phyloP scores from a whole-genome alignment of 805 yeast genomes.

The Kodamaea restingae region DNA sequence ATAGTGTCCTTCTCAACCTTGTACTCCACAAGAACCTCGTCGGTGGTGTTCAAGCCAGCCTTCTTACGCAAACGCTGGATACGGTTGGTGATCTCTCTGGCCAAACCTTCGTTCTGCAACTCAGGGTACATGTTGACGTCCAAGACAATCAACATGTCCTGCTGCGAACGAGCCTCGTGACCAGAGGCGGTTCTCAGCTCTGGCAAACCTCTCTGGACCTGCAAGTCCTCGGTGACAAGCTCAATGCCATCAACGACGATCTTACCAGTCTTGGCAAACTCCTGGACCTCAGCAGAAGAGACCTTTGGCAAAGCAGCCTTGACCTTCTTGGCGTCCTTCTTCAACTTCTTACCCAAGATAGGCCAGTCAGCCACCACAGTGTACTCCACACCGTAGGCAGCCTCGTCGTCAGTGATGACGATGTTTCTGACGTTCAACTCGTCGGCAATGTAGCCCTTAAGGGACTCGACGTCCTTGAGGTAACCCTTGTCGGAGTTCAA shows the following conservation, averaged over 20 bases:
- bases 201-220: conserved; percentile 85
- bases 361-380: conserved; percentile 99
- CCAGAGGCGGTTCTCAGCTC: conserved; percentile 62
- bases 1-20: conserved; percentile 62
- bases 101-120: conserved; percentile 87
- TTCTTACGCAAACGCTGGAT: conserved; percentile 96
- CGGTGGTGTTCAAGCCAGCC: conserved; percentile 91
- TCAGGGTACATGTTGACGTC: conserved; percentile 87
- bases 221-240: conserved; percentile 80
- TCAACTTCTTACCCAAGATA: conserved; percentile 92
- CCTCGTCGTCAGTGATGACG: conserved; percentile 85
- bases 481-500: conserved; percentile 74
- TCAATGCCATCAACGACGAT: conserved; percentile 86
- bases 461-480: conserved; percentile 70
- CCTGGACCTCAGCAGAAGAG: conserved; percentile 77
- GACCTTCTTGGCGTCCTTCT: conserved; percentile 88
- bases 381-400: conserved; percentile 86
- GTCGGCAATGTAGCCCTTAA: conserved; percentile 76
- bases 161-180: conserved; percentile 81
- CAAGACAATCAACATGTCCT: conserved; percentile 83
- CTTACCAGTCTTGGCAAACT: conserved; percentile 66
- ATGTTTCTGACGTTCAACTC: conserved; percentile 91
- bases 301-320: conserved; percentile 87
- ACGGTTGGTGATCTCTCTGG: conserved; percentile 95
- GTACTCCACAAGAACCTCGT: conserved; percentile 87